Evolutionary conservation across 495 filamentous ascomycete species (phyloP), one percentile per base, ranked within the genome.

Genomic region (Penicillium daleae): DNA sequence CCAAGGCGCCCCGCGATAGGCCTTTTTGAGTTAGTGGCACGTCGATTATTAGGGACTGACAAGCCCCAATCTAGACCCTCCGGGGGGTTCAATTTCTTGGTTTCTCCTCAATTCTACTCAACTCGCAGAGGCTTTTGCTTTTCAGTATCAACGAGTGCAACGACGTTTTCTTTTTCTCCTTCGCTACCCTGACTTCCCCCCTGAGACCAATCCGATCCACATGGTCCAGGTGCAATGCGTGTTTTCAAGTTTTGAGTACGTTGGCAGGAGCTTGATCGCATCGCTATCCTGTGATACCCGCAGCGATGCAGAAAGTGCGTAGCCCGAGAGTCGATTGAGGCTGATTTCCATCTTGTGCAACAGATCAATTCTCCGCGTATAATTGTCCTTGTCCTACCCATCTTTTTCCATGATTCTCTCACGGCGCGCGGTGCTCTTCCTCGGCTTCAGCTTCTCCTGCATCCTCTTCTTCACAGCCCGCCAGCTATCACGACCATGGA

Each of bases 371-470:
- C 66, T 54, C 58, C 58, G 56, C 40, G 54, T 63, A 63, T 66
- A 44, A 61, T 46, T 57, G 12, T 27, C 32, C n/a, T 2, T n/a
- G 33, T 48, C 21, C 44, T 33, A 57, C 53, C 61, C 12, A 40
- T 29, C 60, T 32, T 57, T 50, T 58, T 62, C 66, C 63, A 80
- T 80, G 78, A 69, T 75, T 74, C 68, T 71, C 65, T 68, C 70
- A 70, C 76, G 76, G 50, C 76, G 76, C 50, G 58, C 66, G 32
- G 65, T 75, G 32, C 67, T 75, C 59, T 69, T 77, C 48, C 61
- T 78, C 57, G 75, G 78, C 72, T 60, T 74, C 64, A 71, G 66
- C 70, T 75, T 80, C 61, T 69, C 74, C 60, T 27, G 69, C 51
- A 57, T 72, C 62, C 58, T 74, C 62, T 51, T 76, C 37, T 61